These are phyloP conservation scores for Apiotrichum domesticum DNA, from an alignment of 1,284 basidiomycete species.

Conservation along the genomic window DNA sequence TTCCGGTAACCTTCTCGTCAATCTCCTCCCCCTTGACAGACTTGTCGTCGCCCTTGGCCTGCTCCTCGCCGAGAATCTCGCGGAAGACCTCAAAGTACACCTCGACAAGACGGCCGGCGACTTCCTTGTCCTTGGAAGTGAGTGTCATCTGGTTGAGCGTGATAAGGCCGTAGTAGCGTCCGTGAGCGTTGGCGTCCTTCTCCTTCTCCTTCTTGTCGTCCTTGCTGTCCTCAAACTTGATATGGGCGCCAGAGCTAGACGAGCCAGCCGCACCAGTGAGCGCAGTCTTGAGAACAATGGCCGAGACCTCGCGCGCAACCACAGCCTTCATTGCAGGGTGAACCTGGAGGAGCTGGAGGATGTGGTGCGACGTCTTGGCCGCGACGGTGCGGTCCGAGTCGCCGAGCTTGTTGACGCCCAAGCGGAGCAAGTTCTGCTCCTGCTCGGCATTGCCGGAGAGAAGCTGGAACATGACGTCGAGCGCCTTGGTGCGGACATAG, in stretches of 20 bases:
- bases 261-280: conserved; percentile 50
- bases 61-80: conserved; percentile 64
- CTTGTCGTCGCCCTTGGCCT: conserved; percentile 35
- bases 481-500: conserved; percentile 78
- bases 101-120: conserved; percentile 78
- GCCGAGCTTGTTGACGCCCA: conserved; percentile 93
- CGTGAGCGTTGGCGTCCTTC: conserved; percentile 57
- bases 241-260: conserved; percentile 30
- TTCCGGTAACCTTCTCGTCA: conserved; percentile 44
- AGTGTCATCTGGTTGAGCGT: conserved; percentile 92
- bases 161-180: conserved; percentile 83
- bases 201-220: conserved; percentile 37
- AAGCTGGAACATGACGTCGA: conserved; percentile 68
- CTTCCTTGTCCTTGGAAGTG: conserved; percentile 62
- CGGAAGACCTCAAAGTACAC: conserved; percentile 95
- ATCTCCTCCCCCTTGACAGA: conserved; percentile 47
- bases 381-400: conserved; percentile 85
- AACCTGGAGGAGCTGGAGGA: conserved; percentile 80
- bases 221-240: conserved; percentile 47
- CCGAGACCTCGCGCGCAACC: conserved; percentile 78
- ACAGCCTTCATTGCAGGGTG: conserved; percentile 94
- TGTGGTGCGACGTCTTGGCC: conserved; percentile 80
- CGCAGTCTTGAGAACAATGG: conserved; percentile 64
- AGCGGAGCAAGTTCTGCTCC: conserved; percentile 86
- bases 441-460: conserved; percentile 90